These are phyloP conservation scores for Chaetomium cochliodes DNA, from an alignment of 495 filamentous ascomycete species.

Conservation along the genomic window DNA sequence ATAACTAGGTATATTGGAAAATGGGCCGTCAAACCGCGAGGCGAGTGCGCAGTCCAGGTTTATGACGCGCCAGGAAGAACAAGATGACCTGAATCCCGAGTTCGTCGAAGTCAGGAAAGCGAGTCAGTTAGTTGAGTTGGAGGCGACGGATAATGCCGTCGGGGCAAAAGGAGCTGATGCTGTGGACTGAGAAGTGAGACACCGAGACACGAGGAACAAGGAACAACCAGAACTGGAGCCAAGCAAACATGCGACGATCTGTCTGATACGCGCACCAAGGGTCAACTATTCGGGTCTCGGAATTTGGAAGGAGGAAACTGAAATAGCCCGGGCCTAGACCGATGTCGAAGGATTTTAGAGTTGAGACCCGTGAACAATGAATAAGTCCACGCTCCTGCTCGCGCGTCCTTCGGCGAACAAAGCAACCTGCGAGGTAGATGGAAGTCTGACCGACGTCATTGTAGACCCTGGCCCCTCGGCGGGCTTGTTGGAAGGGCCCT, in stretches of 20 bases:
- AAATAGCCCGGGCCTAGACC: slow-evolving; percentile 4
- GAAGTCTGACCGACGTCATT: slow-evolving; percentile 24
- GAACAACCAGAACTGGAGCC: not conserved
- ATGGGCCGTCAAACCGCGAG: not conserved
- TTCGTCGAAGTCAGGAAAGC: not conserved
- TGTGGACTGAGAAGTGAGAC: not conserved
- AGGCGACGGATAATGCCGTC: not conserved
- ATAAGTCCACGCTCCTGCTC: slow-evolving; percentile 6
- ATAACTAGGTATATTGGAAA: not conserved
- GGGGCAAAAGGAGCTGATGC: not conserved
- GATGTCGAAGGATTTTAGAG: not conserved
- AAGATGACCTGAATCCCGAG: not conserved
- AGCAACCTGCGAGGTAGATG: not conserved
- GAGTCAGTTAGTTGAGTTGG: not conserved
- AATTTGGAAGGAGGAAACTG: not conserved
- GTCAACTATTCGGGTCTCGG: slow-evolving; percentile 11
- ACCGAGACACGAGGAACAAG: not conserved
- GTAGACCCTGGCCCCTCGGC: too few relatives aligned
- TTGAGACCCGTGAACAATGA: slow-evolving; percentile 11
- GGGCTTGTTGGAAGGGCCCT: slow-evolving; percentile 6
- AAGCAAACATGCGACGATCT: not conserved
- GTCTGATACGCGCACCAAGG: slow-evolving; percentile 21
- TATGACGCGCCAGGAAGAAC: not conserved
- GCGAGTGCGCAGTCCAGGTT: not conserved
- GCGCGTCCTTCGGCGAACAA: not conserved